Evolutionary conservation across 2,329 filamentous ascomycete species (phyloP).

Genomic region (Neonectria magnoliae): DNA sequence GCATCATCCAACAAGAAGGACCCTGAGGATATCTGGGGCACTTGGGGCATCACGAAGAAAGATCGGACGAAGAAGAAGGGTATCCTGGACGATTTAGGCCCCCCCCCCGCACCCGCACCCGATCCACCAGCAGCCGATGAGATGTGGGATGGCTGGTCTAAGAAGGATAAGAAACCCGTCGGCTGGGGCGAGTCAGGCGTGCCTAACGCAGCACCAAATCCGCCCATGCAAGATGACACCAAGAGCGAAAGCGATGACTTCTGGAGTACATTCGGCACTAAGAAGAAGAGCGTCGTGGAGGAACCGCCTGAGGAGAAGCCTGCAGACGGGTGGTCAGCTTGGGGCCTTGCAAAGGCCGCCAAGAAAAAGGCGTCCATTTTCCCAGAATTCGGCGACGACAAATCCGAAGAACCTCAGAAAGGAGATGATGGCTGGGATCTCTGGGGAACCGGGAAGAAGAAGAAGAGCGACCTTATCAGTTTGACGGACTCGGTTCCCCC

Average conservation of each 20-base stretch:
- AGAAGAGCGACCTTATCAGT: constrained; percentile 56
- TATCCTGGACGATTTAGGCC: constrained; percentile 37
- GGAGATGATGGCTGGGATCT: constrained; percentile 41
- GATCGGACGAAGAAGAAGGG: constrained; percentile 46
- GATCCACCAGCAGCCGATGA: constrained; percentile 41
- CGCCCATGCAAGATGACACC: constrained; percentile 29
- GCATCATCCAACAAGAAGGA: constrained; percentile 41
- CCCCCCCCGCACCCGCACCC: constrained; percentile 34
- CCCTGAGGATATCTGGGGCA: constrained; percentile 46
- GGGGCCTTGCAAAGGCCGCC: constrained; percentile 36
- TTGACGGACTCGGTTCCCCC: constrained; percentile 46
- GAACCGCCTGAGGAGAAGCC: constrained; percentile 31
- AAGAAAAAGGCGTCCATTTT: constrained; percentile 39
- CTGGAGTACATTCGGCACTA: constrained; percentile 38
- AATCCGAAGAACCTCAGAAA: constrained; percentile 27
- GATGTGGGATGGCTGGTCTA: constrained; percentile 44
- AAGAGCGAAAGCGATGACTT: constrained; percentile 40
- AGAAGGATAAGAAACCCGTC: constrained; percentile 44
- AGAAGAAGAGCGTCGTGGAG: constrained; percentile 36
- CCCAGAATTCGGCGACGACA: constrained; percentile 25
- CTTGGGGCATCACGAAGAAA: constrained; percentile 46
- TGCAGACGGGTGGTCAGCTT: constrained; percentile 34
- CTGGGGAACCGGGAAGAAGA: constrained; percentile 49
- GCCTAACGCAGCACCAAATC: constrained; percentile 35
- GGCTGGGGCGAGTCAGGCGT: constrained; percentile 38